Percentiles rank a stretch among this genome's conserved stretches.
phyloP scores from a whole-genome alignment of 2,329 filamentous ascomycete species.

The Trichoderma aggressivum region DNA sequence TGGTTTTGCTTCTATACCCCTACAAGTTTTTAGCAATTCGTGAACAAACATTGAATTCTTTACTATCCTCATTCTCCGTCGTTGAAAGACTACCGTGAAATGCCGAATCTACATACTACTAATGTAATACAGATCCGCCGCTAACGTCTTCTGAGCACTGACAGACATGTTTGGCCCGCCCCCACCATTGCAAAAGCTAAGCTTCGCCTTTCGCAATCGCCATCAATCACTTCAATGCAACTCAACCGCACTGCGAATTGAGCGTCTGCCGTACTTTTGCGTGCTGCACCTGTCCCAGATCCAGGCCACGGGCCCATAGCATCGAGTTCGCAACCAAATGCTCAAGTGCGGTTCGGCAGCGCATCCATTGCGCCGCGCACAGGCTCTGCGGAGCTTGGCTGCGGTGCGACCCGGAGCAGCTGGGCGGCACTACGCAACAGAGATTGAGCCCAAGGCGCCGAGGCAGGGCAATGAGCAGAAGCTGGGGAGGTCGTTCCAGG shows the following conservation, averaged over 20 bases:
- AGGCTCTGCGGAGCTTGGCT: constrained; percentile 30
- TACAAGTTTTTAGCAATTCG: too few species aligned
- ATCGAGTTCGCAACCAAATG: neutral
- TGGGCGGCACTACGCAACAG: constrained; percentile 34
- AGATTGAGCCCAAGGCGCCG: constrained; percentile 33
- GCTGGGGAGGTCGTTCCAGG: constrained; percentile 48
- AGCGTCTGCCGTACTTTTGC: neutral
- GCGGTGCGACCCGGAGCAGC: constrained; percentile 22
- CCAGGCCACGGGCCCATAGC: neutral
- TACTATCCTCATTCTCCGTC: neutral
- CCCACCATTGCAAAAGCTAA: neutral
- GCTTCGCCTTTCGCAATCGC: neutral
- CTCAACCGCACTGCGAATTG: neutral
- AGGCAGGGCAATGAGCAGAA: constrained; percentile 36
- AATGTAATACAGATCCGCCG: neutral
- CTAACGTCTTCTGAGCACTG: neutral
- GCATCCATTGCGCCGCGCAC: constrained; percentile 26
- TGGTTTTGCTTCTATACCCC: too few species aligned
- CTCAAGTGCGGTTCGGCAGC: constrained; percentile 28
- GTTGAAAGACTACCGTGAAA: neutral
- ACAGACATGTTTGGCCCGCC: neutral
- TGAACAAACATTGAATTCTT: neutral
- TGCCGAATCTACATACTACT: too few species aligned
- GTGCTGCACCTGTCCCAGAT: neutral
- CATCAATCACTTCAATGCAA: neutral